phyloP scores from a whole-genome alignment of 345 rosid genomes.

The Bruguiera gymnorhiza region DNA sequence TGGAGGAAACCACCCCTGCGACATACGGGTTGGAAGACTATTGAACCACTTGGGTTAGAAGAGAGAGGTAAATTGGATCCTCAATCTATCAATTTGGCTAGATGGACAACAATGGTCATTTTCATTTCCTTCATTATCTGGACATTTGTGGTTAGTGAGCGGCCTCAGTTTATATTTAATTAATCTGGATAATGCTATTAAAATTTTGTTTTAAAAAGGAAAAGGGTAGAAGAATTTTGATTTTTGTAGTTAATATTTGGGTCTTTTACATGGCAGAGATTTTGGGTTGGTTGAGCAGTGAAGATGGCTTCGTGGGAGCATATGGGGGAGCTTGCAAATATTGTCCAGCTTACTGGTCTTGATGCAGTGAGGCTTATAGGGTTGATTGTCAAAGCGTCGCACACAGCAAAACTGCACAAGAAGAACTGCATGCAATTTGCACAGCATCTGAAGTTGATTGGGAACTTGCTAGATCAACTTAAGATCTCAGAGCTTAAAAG shows the following conservation, averaged over 20 bases:
- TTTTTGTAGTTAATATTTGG: background rate
- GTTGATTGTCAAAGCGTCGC: conserved; percentile 78
- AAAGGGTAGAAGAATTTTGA: background rate
- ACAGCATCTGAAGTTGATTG: conserved; percentile 84
- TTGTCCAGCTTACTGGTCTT: conserved; percentile 77
- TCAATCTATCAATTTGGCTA: background rate
- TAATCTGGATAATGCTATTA: no score
- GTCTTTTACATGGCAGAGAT: background rate
- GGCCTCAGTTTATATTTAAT: no score
- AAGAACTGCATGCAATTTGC: conserved; percentile 95
- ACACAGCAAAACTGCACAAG: conserved; percentile 91
- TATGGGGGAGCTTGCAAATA: conserved; percentile 72
- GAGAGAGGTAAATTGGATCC: conserved; percentile 11
- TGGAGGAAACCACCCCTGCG: no score
- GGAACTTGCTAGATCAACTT: conserved; percentile 79
- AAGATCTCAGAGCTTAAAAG: conserved; percentile 89
- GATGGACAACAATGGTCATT: no score
- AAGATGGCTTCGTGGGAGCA: conserved; percentile 81
- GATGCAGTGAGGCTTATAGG: conserved; percentile 85
- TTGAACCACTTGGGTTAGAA: conserved; percentile 16
- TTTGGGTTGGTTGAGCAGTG: conserved; percentile 15
- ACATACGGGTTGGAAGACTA: background rate
- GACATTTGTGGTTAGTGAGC: no score
- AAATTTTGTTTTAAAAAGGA: background rate
- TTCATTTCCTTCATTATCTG: no score